Conservation (phyloP, 192 early-diverging fungal species). For the Podila minutissima region DNA sequence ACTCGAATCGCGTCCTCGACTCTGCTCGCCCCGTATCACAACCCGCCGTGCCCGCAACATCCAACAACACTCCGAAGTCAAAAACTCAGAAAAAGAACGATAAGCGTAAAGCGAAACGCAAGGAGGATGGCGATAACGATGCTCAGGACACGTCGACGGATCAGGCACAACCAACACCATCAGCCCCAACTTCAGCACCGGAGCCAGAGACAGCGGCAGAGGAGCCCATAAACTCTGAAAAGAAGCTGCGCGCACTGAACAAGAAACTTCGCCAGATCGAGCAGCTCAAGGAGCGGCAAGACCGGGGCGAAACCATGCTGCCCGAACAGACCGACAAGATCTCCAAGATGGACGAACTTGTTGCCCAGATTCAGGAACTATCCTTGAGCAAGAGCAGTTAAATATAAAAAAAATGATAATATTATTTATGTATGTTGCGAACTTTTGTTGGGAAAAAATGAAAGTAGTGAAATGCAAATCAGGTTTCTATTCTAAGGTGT, state of each 20-base stretch:
- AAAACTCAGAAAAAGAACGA: conserved; percentile 63
- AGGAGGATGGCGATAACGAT: conserved; percentile 26
- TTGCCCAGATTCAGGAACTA: conserved; percentile 37
- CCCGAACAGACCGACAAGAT: conserved; percentile 75
- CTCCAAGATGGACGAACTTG: conserved; percentile 54
- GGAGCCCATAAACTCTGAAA: conserved; percentile 36
- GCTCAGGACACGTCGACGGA: neutral
- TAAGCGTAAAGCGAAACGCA: conserved; percentile 54
- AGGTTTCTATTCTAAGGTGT: neutral
- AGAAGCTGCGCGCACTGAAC: conserved; percentile 68
- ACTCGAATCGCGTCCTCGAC: conserved; percentile 67
- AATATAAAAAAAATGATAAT: neutral
- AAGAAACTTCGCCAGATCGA: conserved; percentile 78
- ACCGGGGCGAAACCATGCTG: conserved; percentile 56
- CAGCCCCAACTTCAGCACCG: neutral
- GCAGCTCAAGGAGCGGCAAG: conserved; percentile 64
- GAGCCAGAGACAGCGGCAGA: neutral
- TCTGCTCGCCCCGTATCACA: conserved; percentile 10
- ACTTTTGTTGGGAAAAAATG: neutral
- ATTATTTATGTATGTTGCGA: neutral
- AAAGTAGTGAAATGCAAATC: conserved; percentile 5
- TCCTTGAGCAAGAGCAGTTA: neutral
- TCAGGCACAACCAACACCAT: neutral
- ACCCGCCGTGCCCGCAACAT: neutral
- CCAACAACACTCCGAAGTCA: conserved; percentile 25